A percentile compares a stretch with the other conserved stretches of the same genome.
Conservation (phyloP, 225 moss, liverwort and hornwort genomes). For the Climacium dendroides region DNA sequence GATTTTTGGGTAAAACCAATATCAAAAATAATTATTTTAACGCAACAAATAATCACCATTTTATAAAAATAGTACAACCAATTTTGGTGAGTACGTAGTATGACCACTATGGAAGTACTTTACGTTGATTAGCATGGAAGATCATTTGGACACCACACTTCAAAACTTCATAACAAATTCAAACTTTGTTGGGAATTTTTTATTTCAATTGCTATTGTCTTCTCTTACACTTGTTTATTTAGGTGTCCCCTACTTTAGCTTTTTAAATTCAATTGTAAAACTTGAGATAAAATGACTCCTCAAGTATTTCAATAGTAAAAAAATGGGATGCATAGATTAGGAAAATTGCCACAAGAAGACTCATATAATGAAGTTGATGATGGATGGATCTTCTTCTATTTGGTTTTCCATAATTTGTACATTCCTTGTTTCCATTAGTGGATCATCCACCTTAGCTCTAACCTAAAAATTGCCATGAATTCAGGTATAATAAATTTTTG, state of each 20-base stretch:
- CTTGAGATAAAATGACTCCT: neutral
- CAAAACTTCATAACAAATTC: neutral
- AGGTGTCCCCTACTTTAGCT: neutral
- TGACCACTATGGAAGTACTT: neutral
- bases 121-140: neutral
- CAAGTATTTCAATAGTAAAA: neutral
- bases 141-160: neutral
- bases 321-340: accelerated
- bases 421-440: neutral
- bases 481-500: neutral
- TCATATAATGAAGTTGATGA: neutral
- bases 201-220: too few relatives aligned
- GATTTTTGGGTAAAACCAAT: neutral
- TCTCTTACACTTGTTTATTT: neutral
- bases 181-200: neutral
- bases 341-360: neutral
- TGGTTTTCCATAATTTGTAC: accelerated
- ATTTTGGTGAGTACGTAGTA: neutral
- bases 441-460: accelerated
- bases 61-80: neutral
- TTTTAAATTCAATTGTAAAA: neutral
- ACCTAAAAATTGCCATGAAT: neutral
- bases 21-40: neutral
- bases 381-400: neutral
- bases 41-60: neutral